Evolutionary conservation across 2,329 filamentous ascomycete genomes (phyloP).

Genomic region (Berkeleyomyces basicola): DNA sequence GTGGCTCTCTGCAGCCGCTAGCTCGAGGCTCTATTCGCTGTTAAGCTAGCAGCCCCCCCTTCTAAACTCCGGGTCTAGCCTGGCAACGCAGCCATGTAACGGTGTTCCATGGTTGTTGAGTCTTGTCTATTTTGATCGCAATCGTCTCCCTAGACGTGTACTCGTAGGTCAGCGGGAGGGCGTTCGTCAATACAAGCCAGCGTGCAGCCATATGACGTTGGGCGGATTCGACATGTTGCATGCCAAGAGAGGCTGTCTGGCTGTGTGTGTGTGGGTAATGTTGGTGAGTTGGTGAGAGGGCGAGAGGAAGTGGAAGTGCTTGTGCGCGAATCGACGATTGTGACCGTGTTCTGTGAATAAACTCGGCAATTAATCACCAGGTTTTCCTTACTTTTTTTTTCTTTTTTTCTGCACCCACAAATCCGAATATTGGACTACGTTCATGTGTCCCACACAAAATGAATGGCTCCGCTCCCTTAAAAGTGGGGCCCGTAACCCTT

Average conservation of each 20-base stretch:
- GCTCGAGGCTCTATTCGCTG: not conserved
- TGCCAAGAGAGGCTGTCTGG: not conserved
- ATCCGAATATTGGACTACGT: too few relatives aligned
- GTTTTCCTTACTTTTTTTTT: not conserved
- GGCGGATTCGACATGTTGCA: not conserved
- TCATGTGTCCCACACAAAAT: too few relatives aligned
- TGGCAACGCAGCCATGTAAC: too few relatives aligned
- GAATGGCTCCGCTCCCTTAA: not conserved
- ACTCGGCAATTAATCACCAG: not conserved
- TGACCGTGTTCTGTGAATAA: not conserved
- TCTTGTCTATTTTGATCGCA: not conserved
- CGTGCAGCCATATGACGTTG: not conserved
- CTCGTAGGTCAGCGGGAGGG: too few relatives aligned
- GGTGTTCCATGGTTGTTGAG: not conserved
- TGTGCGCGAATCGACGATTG: not conserved
- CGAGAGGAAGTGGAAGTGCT: not conserved
- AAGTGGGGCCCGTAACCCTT: not conserved
- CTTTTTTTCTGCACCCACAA: not conserved
- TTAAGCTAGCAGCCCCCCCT: not conserved
- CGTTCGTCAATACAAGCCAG: not conserved
- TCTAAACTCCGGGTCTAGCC: not conserved
- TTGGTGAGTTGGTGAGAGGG: too few relatives aligned
- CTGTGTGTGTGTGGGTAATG: not conserved
- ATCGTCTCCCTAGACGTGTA: too few relatives aligned
- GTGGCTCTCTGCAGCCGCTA: too few relatives aligned